Evolutionary conservation across 2,329 filamentous ascomycete genomes (phyloP).

Genomic region (Exophiala xenobiotica): DNA sequence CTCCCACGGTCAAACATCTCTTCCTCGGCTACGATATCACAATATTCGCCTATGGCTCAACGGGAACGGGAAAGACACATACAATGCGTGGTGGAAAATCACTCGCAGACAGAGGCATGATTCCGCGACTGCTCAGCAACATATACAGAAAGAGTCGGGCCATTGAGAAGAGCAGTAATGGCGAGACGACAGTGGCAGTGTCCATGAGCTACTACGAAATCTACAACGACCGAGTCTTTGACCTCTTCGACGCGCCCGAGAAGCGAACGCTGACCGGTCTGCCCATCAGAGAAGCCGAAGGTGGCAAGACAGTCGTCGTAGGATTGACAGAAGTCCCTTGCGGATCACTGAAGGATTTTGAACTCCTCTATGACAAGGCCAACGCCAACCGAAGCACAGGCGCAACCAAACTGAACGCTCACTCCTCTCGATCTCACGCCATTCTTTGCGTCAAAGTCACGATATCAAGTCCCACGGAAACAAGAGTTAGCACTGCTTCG

Average conservation of each 20-base stretch:
- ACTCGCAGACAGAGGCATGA: slow-evolving; percentile 81
- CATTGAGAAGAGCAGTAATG: slow-evolving; percentile 74
- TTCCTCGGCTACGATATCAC: slow-evolving; percentile 88
- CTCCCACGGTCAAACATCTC: slow-evolving; percentile 84
- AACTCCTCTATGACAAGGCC: slow-evolving; percentile 83
- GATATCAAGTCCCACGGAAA: slow-evolving; percentile 67
- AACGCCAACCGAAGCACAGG: slow-evolving; percentile 89
- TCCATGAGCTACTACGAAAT: slow-evolving; percentile 92
- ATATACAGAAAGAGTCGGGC: slow-evolving; percentile 85
- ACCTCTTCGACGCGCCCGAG: slow-evolving; percentile 83
- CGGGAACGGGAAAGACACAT: slow-evolving; percentile 91
- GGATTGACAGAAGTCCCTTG: slow-evolving; percentile 82
- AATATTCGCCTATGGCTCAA: slow-evolving; percentile 90
- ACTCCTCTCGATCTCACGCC: slow-evolving; percentile 86
- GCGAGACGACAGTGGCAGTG: slow-evolving; percentile 69
- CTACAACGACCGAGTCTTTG: slow-evolving; percentile 93
- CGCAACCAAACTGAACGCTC: slow-evolving; percentile 84
- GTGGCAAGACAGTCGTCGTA: slow-evolving; percentile 82
- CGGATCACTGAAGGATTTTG: slow-evolving; percentile 83
- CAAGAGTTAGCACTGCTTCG: slow-evolving; percentile 77
- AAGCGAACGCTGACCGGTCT: slow-evolving; percentile 79
- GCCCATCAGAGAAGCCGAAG: slow-evolving; percentile 73
- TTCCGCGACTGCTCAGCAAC: slow-evolving; percentile 78
- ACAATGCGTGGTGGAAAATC: slow-evolving; percentile 92
- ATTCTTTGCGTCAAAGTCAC: slow-evolving; percentile 87